phyloP scores from a whole-genome alignment of 441 rosid species.

The Gossypium schwendimanii region DNA sequence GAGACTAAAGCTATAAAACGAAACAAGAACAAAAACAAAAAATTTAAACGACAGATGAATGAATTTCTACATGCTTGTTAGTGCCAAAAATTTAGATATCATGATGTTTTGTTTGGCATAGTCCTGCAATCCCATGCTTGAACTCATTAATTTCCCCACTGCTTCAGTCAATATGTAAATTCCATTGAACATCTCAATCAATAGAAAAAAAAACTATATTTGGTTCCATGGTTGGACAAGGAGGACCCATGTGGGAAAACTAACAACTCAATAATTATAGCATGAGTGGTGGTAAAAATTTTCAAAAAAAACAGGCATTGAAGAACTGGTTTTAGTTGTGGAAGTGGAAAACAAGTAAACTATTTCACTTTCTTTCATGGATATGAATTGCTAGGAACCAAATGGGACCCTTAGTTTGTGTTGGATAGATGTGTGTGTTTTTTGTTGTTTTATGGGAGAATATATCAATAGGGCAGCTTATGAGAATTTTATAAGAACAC shows the following conservation, averaged over 20 bases:
- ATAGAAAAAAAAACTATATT: constrained; percentile 2
- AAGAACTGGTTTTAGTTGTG: constrained; percentile 8
- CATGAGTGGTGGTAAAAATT: constrained; percentile 9
- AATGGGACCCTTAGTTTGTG: constrained; percentile 16
- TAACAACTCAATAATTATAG: constrained; percentile 32
- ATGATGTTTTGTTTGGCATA: constrained; percentile 21
- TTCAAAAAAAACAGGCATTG: background rate
- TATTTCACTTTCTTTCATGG: constrained; percentile 7
- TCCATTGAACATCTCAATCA: constrained; percentile 9
- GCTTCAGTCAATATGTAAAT: too few species aligned
- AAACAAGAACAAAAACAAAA: constrained; percentile 12
- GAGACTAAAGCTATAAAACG: constrained; percentile 5
- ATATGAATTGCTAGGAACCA: background rate
- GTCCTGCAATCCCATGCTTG: constrained; percentile 26
- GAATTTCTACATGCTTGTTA: constrained; percentile 36
- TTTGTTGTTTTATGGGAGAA: too few species aligned
- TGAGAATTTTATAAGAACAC: constrained; percentile 11
- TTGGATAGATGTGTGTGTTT: constrained; percentile 12
- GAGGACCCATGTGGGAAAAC: constrained; percentile 31
- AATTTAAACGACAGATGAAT: constrained; percentile 16
- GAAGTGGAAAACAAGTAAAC: constrained; percentile 11
- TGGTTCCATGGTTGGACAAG: constrained; percentile 27
- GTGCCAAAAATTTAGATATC: constrained; percentile 31
- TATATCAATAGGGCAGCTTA: constrained; percentile 2
- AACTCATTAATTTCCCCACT: constrained; percentile 15